phyloP scores from a whole-genome alignment of 768 basidiomycete genomes.

The Pholiota molesta region DNA sequence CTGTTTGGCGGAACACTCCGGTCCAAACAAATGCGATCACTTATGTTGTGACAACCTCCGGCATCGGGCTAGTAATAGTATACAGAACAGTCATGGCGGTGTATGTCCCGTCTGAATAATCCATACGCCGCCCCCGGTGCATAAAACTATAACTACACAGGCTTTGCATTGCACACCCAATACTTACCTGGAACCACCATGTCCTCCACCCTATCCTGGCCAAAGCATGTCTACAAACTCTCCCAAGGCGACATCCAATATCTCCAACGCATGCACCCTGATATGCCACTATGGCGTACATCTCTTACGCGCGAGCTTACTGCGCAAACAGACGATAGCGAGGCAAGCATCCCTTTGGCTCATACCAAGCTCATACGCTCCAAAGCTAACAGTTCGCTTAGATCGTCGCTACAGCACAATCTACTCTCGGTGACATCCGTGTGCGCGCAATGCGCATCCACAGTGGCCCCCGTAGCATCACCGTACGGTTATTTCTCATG shows the following conservation, averaged over 20 bases:
- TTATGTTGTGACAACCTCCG: not conserved
- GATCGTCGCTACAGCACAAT: not conserved
- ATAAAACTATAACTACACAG: not conserved
- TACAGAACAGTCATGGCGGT: too few relatives aligned
- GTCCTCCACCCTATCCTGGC: not conserved
- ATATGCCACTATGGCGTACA: conserved; percentile 1
- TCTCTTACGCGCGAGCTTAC: not conserved
- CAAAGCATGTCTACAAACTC: not conserved
- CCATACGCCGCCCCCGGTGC: too few relatives aligned
- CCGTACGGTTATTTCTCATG: not conserved
- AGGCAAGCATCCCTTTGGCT: not conserved
- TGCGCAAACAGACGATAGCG: not conserved
- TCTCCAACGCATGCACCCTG: not conserved
- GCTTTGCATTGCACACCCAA: too few relatives aligned
- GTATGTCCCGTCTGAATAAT: too few relatives aligned
- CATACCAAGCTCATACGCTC: too few relatives aligned
- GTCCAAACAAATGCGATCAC: conserved; percentile 13
- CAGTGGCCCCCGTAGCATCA: conserved; percentile 2
- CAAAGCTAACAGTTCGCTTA: not conserved
- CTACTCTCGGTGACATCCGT: not conserved
- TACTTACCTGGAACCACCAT: not conserved
- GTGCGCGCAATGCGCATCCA: conserved; percentile 6
- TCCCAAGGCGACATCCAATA: conserved; percentile 1
- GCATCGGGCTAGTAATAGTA: too few relatives aligned
- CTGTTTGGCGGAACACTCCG: conserved; percentile 22